Evolutionary conservation across 495 filamentous ascomycete species (phyloP).

Genomic region (Xylaria intraflava): DNA sequence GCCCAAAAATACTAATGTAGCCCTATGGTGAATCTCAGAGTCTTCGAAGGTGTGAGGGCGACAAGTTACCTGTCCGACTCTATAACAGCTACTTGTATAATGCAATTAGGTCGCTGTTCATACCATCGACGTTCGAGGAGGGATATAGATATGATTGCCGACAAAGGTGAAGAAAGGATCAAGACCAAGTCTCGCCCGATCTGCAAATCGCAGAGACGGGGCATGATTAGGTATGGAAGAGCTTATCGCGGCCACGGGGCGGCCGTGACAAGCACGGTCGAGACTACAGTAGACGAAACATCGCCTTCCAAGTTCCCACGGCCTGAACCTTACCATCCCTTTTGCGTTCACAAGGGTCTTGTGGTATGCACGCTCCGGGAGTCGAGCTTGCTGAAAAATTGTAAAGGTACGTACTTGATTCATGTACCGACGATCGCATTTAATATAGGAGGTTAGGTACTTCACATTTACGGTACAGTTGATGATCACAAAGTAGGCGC

Average conservation of each 20-base stretch:
- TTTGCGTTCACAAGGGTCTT: neutral
- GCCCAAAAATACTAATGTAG: neutral
- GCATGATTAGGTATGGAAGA: neutral
- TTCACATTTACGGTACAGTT: no score
- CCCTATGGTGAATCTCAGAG: neutral
- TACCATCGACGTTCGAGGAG: neutral
- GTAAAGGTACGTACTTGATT: no score
- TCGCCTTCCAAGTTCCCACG: neutral
- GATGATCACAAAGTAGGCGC: no score
- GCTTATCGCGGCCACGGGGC: neutral
- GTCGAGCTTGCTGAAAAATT: neutral
- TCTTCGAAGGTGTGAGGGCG: neutral
- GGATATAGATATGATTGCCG: neutral
- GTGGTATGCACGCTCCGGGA: neutral
- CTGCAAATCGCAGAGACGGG: neutral
- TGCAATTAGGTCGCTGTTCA: neutral
- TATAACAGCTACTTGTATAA: neutral
- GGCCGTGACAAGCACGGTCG: neutral
- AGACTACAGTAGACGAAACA: constrained; percentile 5
- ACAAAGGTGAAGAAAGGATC: neutral
- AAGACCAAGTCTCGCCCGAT: neutral
- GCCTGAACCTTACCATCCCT: neutral
- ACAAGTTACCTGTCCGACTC: neutral
- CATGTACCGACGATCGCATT: neutral
- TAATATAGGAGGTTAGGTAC: neutral